Evolutionary conservation across 192 early-diverging fungal species (phyloP), one percentile per base, ranked within the genome.

Genomic region (Jimgerdemannia flammicorona): DNA sequence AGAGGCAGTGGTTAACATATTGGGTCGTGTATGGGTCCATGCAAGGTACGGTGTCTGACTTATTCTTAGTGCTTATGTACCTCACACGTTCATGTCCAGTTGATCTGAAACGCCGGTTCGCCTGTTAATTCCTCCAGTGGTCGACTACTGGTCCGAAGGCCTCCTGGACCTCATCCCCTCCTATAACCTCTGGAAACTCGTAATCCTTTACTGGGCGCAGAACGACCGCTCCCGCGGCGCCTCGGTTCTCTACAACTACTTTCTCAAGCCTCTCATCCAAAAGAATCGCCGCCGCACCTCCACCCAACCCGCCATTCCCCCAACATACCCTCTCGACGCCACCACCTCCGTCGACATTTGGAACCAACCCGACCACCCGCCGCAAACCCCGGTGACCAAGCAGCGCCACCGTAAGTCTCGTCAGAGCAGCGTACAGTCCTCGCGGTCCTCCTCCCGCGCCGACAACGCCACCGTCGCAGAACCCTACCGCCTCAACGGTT

Each of bases 181-280:
- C 43, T 89, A 89, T 68, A 85, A 85, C 78, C 69, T 89, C 4
- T 84, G 82, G 44, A 85, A 87, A 44, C 65, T 89, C 3, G 19
- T 81, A 14, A 80, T 89, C 43, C 77, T 89, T 8, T 89, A 87
- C 77, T 89, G 88, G 88, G 88, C 88, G 43, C 88, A 89, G 49
- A 86, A 79, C 66, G 75, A 78, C 41, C 79, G 78, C 44, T 83
- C 82, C n/a, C 80, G 81, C 19, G 88, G 88, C 18, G 88, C 88
- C 3, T 79, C 81, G 3, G 64, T 86, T 4, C 65, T 89, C 20
- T 85, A 85, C 81, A 84, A 84, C 43, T 77, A 81, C 43, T 77
- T 86, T 71, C 77, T 80, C 41, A 74, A 80, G 18, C 67, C 67
- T 68, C 6, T 68, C 67, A 41, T 41, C 67, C 67, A 68, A 68